Evolutionary conservation across 352 stramenopile species (phyloP), one percentile per base, ranked within the genome.

Genomic region (Elongisporangium undulatum): DNA sequence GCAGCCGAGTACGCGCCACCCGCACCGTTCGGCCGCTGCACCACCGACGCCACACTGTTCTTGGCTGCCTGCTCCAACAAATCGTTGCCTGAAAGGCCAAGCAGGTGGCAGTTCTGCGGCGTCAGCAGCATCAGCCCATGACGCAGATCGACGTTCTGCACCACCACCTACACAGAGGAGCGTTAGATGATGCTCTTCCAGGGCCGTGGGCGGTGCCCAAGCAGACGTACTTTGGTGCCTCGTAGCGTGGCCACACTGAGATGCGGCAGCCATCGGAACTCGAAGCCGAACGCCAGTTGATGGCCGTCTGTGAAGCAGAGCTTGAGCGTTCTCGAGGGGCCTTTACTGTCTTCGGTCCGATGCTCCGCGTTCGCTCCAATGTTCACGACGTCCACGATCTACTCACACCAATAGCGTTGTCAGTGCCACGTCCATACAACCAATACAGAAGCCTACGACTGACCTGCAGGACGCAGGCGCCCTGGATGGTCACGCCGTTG

Each of bases 331-430:
- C 83, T 78, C 51, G 80, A 77, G 5, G 77, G 67, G 21, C 79
- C 79, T n/a, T 71, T 74, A 12, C 66, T 63, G 51, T 90, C 78
- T 48, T 94, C 79, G 4, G 76, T 90, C 38, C 83, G 74, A 51
- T 87, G 72, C 62, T 92, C 80, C 34, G 78, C 79, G 60, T 74
- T 90, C n/a, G 83, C 82, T 41, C 77, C 81, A 56, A 94, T 84
- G 51, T 94, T 94, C 49, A 81, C 79, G 12, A 90, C 68, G 58
- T 94, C 82, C 26, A 94, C 81, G 34, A 94, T 71, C 84, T 92
- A 55, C 17, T 41, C 13, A 6, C 48, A 59, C 24, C 29, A 41
- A 15, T 41, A 41, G 9, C 8, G 2, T 2, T 9, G 13, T 19
- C 19, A 53, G 48, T 20, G 26, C 20, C 23, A 24, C 53, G 20